Percentiles rank a stretch among this genome's conserved stretches.
These are phyloP conservation scores for Diospyros kaki DNA, from an alignment of 148 eudicot genomes.

Conservation along the genomic window DNA sequence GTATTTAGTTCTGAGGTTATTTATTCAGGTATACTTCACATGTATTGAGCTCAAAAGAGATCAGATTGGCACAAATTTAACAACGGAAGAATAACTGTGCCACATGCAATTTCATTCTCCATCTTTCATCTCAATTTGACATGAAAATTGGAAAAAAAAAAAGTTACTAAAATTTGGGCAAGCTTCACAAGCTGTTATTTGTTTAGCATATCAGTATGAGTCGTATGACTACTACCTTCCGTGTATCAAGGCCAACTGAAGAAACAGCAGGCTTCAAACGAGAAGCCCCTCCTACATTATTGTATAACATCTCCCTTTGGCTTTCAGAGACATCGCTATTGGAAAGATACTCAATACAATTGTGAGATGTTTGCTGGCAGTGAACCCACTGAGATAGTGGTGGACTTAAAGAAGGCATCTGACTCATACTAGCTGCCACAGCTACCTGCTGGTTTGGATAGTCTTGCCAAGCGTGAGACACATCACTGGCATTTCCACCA, in stretches of 20 bases:
- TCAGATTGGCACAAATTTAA: not conserved
- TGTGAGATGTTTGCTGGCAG: conserved; percentile 21
- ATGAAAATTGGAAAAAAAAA: not conserved
- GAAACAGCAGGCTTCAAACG: conserved; percentile 8
- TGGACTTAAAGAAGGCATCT: conserved; percentile 8
- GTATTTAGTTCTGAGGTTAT: not conserved
- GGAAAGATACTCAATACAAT: conserved; percentile 17
- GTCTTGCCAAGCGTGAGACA: conserved; percentile 11
- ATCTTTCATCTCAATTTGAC: conserved; percentile 2
- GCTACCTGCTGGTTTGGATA: conserved; percentile 10
- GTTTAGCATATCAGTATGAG: not conserved
- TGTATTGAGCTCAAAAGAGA: not conserved
- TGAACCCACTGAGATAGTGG: conserved; percentile 25
- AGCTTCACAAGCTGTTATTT: conserved; percentile 1
- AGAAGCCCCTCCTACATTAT: conserved; percentile 14
- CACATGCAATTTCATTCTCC: too few species aligned
- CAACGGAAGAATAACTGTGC: not conserved
- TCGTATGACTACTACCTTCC: conserved; percentile 18
- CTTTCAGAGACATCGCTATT: conserved; percentile 22
- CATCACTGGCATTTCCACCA: conserved; percentile 17
- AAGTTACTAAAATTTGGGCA: not conserved
- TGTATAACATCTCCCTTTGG: conserved; percentile 21
- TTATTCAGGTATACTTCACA: not conserved
- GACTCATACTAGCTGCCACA: conserved; percentile 7
- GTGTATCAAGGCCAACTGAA: conserved; percentile 12